A percentile compares a stretch with the other conserved stretches of the same genome.
These are phyloP conservation scores for Schizopora paradoxa DNA, from an alignment of 1,284 basidiomycete genomes.

Conservation along the genomic window DNA sequence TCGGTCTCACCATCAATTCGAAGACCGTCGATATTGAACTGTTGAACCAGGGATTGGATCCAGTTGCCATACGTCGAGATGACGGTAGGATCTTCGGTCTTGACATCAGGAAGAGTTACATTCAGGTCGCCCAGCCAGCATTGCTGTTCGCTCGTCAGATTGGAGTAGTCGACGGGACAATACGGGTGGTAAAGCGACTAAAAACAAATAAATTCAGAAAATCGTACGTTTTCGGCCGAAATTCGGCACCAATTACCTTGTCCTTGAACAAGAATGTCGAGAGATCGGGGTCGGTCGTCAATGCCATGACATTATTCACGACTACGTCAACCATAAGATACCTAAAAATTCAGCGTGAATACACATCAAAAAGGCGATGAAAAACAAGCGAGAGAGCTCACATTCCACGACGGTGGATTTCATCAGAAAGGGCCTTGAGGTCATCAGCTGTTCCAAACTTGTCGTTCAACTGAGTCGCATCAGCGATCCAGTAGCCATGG, in stretches of 20 bases:
- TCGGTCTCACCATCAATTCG: constrained; percentile 70
- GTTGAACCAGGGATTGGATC: constrained; percentile 56
- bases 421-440: constrained; percentile 58
- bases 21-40: constrained; percentile 65
- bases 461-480: constrained; percentile 58
- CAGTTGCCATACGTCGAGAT: constrained; percentile 51
- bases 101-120: constrained; percentile 65
- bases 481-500: constrained; percentile 67
- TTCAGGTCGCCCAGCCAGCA: constrained; percentile 74
- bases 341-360: constrained; percentile 28
- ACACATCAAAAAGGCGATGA: neutral
- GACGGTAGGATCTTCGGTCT: constrained; percentile 62
- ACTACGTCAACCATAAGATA: constrained; percentile 79
- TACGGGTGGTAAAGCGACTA: constrained; percentile 57
- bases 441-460: constrained; percentile 67
- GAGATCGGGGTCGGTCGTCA: constrained; percentile 49
- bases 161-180: constrained; percentile 60
- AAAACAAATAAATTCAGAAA: neutral
- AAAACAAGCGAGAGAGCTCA: constrained; percentile 25
- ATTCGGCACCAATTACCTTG: constrained; percentile 29
- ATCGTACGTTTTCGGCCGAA: neutral
- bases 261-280: constrained; percentile 59
- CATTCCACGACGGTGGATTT: constrained; percentile 67
- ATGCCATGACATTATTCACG: constrained; percentile 68
- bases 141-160: constrained; percentile 58